Base-by-base conservation (phyloP, 2,329 filamentous ascomycete genomes). In the Onygenales sp. region DNA sequence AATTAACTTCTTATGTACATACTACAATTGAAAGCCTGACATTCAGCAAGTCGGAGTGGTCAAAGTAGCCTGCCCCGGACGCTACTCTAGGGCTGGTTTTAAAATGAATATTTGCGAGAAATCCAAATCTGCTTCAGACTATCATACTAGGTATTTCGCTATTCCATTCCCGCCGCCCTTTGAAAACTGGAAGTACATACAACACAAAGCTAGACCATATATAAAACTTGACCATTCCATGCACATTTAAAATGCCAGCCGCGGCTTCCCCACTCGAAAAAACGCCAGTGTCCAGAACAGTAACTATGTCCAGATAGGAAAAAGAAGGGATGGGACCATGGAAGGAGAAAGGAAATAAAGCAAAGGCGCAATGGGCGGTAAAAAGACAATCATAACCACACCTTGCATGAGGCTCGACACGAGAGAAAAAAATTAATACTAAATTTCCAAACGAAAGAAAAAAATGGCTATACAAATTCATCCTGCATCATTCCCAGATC, bases 401-500 rank as follows among this genome's bases (percentile, higher is more conserved):
- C 35, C 38, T 51, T n/a, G 11, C 10, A 51, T 43, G 41, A 33
- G 8, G 32, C 47, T 13, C 38, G 9, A 39, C 8, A 49, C 11
- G 21, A 44, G 43, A 35, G 9, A 14, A 36, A 9, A 43, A 43
- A 51, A 10, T 13, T 46, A 13, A 21, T 46, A 13, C 1, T 8
- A 42, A 42, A 42, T 42, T n/a, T n/a, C 39, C 14, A 45, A 32
- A 21, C 43, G 10, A 45, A 17, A 17, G 14, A 14, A 48, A 38
- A 52, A 52, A 31, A 43, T 44, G 39, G 14, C 44, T 47, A 54
- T 54, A 56, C 14, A 54, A 47, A 56, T 51, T 56, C 54, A 54
- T 56, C 54, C 35, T 50, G 50, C 51, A 45, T 52, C 54, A 56
- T 56, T 10, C 54, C 47, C n/a, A 54, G 35, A 54, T 53, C 53